Evolutionary conservation across 2,329 filamentous ascomycete genomes (phyloP).

Genomic region (Alternaria conjuncta): DNA sequence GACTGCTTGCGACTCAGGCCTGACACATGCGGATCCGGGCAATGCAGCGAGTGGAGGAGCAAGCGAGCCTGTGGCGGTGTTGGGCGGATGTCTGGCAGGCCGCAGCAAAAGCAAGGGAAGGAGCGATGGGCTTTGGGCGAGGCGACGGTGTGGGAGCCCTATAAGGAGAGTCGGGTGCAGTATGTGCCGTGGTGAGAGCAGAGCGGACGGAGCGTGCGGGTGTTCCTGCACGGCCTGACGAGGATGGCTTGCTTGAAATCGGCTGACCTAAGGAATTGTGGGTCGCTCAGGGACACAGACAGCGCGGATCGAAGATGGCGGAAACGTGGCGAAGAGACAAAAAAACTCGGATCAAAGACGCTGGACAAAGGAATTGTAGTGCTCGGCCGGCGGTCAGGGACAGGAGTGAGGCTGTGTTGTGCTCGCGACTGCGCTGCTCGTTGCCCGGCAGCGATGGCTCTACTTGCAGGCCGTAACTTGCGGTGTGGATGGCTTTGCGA

Average conservation of each 20-base stretch:
- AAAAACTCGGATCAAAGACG: slow-evolving; percentile 12
- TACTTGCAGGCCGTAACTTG: slow-evolving; percentile 12
- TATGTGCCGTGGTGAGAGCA: slow-evolving; percentile 12
- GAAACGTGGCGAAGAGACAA: slow-evolving; percentile 28
- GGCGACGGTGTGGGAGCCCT: slow-evolving; percentile 1
- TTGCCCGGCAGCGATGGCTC: slow-evolving; percentile 21
- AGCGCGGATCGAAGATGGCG: slow-evolving; percentile 19
- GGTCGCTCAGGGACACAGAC: slow-evolving; percentile 10
- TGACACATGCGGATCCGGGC: slow-evolving; percentile 14
- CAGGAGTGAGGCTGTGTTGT: slow-evolving; percentile 20
- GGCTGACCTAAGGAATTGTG: slow-evolving; percentile 24
- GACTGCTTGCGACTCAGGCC: slow-evolving; percentile 14
- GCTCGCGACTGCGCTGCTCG: slow-evolving; percentile 2
- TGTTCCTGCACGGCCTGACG: slow-evolving; percentile 23
- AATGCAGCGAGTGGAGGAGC: slow-evolving; percentile 5
- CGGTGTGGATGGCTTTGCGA: slow-evolving; percentile 25
- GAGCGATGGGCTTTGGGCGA: slow-evolving; percentile 10
- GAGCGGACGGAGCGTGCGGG: slow-evolving; percentile 5
- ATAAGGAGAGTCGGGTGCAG: slow-evolving; percentile 17
- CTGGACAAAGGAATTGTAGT: slow-evolving; percentile 10
- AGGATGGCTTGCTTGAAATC: slow-evolving; percentile 10
- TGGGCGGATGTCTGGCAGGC: slow-evolving; percentile 21
- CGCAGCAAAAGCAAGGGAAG: slow-evolving; percentile 11
- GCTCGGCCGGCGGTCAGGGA: not conserved
- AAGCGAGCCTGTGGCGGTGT: slow-evolving; percentile 26